phyloP scores from a whole-genome alignment of 345 rosid species.

The Turnera subulata region DNA sequence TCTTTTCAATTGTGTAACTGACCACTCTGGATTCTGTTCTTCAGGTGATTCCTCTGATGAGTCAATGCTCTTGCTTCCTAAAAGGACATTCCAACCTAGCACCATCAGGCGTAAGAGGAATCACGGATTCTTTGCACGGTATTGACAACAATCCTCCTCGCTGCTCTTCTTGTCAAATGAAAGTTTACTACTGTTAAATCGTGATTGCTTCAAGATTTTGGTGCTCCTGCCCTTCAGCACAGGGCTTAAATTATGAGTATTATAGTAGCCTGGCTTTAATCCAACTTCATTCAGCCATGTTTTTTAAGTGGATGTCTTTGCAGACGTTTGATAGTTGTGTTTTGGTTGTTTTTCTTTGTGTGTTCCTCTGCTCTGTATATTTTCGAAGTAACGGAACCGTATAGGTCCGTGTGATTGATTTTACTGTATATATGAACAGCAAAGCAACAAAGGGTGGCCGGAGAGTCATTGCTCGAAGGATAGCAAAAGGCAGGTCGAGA shows the following conservation, averaged over 20 bases:
- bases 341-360: background rate
- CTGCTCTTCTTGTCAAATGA: too few relatives aligned
- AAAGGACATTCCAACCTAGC: slow-evolving; percentile 93
- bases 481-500: slow-evolving; percentile 92
- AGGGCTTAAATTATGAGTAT: too few relatives aligned
- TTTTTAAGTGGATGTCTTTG: too few relatives aligned
- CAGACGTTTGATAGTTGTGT: too few relatives aligned
- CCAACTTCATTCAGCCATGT: too few relatives aligned
- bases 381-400: background rate
- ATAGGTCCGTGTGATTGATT: slow-evolving; percentile 12
- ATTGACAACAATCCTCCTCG: background rate
- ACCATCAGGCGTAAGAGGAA: slow-evolving; percentile 74
- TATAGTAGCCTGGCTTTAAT: too few relatives aligned
- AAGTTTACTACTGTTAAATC: too few relatives aligned
- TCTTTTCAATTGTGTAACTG: background rate
- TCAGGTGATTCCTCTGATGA: slow-evolving; percentile 65
- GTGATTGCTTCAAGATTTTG: background rate
- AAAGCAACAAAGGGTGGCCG: slow-evolving; percentile 97
- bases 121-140: slow-evolving; percentile 94
- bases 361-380: too few relatives aligned
- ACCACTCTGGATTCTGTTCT: slow-evolving; percentile 11
- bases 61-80: slow-evolving; percentile 69
- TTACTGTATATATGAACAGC: slow-evolving; percentile 43
- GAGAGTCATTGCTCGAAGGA: slow-evolving; percentile 91
- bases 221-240: too few relatives aligned